Evolutionary conservation across 306 rosid species (phyloP), one percentile per base, ranked within the genome.

Genomic region (Casuarina glauca): DNA sequence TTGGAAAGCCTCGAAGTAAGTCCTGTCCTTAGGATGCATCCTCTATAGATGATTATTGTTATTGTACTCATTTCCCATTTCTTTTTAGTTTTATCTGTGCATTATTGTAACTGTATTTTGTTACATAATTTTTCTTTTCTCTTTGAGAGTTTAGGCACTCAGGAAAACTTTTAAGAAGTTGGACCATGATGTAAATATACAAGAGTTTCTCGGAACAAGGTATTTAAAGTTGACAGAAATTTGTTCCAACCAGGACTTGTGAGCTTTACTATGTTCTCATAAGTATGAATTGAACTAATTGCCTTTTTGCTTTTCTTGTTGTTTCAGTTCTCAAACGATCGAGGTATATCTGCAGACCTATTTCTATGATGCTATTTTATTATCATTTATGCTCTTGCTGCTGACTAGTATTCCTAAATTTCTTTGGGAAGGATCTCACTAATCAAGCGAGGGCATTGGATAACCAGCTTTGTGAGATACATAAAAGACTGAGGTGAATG

Each of bases 1-100:
- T 81, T 88, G 89, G 97, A 92, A 87, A 90, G 92, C 80, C 92
- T 90, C 64, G 93, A 89, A 88, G 97, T 92, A 75, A 87, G 97
- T 86, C 45, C 20, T 26, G 42, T 76, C 82, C 82, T 76, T 55
- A 71, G 69, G 66, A 57, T 51, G 68, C 78, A 54, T 12, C 69
- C 74, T 61, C 57, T 51, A n/a, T 45, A 11, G 5, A 69, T 39
- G 52, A 42, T 71, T 26, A 26, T 26, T 26, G 32, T 26, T 26
- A 26, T 26, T 26, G 42, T 48, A 38, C 49, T 82, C 51, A 9
- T 75, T 49, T 41, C 35, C 39, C n/a, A 19, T 17, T 32, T 39
- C 19, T 70, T 46, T 46, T 67, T 9, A 38, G 60, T 70, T 20
- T 13, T 13, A 16, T 10, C 19, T 17, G 4, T 81, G 68, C 54